Evolutionary conservation across 2,329 filamentous ascomycete species (phyloP), one percentile per base, ranked within the genome.

Genomic region (Seiridium cupressi): DNA sequence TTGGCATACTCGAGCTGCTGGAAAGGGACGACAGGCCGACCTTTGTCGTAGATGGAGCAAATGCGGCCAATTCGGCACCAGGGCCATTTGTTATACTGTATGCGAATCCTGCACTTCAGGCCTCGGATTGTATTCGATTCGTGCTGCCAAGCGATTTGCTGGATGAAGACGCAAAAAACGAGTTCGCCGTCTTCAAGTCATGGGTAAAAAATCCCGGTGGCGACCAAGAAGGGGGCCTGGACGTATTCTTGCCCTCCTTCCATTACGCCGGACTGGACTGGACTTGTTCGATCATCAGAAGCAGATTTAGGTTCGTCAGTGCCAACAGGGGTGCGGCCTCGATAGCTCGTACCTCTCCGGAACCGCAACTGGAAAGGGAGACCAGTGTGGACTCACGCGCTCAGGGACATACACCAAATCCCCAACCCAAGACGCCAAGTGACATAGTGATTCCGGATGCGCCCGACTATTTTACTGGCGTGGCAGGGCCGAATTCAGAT

Each of bases 11-110:
- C 26, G 91, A 94, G 71, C 76, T 94, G 44, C 74, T 95, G 46
- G 90, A 94, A 69, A 84, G 90, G 65, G 91, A 95, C 70, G 85
- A 89, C 55, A 80, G 91, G 51, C 91, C 90, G 3, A 91, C 89
- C 0, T 92, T 94, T 67, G 82, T 94, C 47, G 79, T 94, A 40
- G 90, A 94, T 67, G 74, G 91, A 55, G 78, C 79, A 6, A 85
- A 89, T 66, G 72, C 79, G 1, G 72, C 76, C n/a, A 88, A 87
- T 65, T 80, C 79, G 51, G 76, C 75, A 31, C 76, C 81, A 1
- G 81, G 81, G 0, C 78, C 79, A 1, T 73, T 93, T 44, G 80
- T 84, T 36, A 80, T 91, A 6, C 66, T 91, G 0, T 93, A 90
- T 70, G 83, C 84, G 36, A 95, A 94, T 70, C 78, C 82, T 8